Percentiles rank a stretch among this genome's conserved stretches.
Conservation (phyloP, 305 asterid species). For the Fraxinus greggii region DNA sequence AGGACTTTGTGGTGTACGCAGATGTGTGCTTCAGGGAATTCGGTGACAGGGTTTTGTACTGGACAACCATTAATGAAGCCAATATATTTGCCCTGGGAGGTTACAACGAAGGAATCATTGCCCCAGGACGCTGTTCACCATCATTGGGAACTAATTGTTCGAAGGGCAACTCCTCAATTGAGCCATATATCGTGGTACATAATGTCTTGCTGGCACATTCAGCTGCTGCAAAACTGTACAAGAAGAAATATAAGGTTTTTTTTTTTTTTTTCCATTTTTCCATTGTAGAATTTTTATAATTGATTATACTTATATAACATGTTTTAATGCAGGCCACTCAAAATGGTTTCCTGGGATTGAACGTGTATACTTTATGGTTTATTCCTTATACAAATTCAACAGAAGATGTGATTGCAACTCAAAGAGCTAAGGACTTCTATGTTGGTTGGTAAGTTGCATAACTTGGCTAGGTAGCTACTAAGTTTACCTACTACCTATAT, state of each 20-base stretch:
- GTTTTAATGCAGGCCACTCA: constrained; percentile 37
- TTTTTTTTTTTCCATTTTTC: not conserved
- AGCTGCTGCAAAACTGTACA: constrained; percentile 44
- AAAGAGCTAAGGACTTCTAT: constrained; percentile 35
- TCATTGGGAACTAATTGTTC: constrained; percentile 19
- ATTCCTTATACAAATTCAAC: constrained; percentile 34
- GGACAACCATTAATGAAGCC: constrained; percentile 60
- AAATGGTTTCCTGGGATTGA: constrained; percentile 48
- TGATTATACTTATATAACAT: not conserved
- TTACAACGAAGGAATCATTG: constrained; percentile 33
- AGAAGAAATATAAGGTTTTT: constrained; percentile 49
- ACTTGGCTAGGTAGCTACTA: not conserved
- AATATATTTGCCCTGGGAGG: constrained; percentile 42
- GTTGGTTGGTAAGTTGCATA: constrained; percentile 48
- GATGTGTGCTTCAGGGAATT: constrained; percentile 55
- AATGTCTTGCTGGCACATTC: constrained; percentile 63
- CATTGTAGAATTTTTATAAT: too few species aligned
- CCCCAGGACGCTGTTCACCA: constrained; percentile 52
- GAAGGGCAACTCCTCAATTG: constrained; percentile 50
- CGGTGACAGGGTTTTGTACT: constrained; percentile 55
- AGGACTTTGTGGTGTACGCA: constrained; percentile 44
- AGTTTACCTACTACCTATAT: not conserved
- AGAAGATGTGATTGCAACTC: constrained; percentile 38
- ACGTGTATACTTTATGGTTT: constrained; percentile 28
- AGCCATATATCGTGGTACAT: constrained; percentile 54